Conservation (phyloP, 495 filamentous ascomycete species). For the Xylaria cubensis region DNA sequence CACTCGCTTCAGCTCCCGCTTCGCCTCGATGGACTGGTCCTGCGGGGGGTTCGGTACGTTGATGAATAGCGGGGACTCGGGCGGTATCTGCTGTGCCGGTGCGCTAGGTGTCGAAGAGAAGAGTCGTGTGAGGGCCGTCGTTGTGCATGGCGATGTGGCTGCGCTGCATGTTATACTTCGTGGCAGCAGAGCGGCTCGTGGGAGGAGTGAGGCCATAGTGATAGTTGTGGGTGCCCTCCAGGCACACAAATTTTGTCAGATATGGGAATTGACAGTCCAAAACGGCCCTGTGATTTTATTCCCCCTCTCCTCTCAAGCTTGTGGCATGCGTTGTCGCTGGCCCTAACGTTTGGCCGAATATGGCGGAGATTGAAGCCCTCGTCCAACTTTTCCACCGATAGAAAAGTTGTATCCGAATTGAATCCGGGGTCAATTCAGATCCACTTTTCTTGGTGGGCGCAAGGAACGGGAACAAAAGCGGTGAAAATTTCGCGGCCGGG, state of each 20-base stretch:
- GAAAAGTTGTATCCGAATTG: constrained; percentile 22
- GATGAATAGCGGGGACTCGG: constrained; percentile 56
- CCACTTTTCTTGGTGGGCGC: not conserved
- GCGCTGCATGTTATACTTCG: constrained; percentile 20
- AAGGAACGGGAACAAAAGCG: constrained; percentile 16
- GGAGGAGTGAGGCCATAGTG: constrained; percentile 39
- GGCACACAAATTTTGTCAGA: not conserved
- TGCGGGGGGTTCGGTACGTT: constrained; percentile 53
- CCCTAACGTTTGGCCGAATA: not conserved
- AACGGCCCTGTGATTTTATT: not conserved
- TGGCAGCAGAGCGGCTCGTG: constrained; percentile 29
- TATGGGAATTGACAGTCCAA: not conserved
- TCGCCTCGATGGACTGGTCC: constrained; percentile 43
- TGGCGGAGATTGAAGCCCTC: not conserved
- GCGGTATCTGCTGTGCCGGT: constrained; percentile 40
- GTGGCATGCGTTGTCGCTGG: not conserved
- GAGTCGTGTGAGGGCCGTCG: constrained; percentile 19
- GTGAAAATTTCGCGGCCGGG: constrained; percentile 3
- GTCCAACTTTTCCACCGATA: constrained; percentile 5
- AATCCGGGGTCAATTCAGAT: constrained; percentile 2
- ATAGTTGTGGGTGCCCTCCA: constrained; percentile 22
- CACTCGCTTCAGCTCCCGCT: constrained; percentile 41
- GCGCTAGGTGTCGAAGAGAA: constrained; percentile 29
- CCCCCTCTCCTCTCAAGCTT: not conserved
- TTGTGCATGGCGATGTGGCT: constrained; percentile 25